Evolutionary conservation across 2,329 filamentous ascomycete species (phyloP).

Genomic region (Pochonia chlamydosporia): DNA sequence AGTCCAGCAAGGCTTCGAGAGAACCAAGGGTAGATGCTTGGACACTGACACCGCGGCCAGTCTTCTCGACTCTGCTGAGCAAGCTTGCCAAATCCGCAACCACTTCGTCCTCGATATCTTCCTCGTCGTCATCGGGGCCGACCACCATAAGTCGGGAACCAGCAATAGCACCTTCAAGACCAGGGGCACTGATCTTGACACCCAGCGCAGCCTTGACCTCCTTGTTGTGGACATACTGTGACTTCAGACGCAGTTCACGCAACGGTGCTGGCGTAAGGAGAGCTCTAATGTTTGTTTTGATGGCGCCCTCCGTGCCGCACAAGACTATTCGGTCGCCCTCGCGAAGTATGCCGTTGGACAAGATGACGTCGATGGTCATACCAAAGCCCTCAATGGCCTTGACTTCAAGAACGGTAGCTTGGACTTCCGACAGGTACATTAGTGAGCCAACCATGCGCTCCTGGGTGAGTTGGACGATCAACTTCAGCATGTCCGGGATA

Average conservation of each 20-base stretch:
- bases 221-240: conserved; percentile 97
- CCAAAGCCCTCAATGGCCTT: conserved; percentile 99
- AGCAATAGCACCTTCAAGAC: conserved; percentile 91
- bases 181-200: conserved; percentile 97
- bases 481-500: conserved; percentile 97
- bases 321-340: conserved; percentile 94
- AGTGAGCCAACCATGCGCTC: conserved; percentile 95
- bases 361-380: conserved; percentile 95
- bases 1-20: conserved; percentile 91
- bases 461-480: conserved; percentile 86
- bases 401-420: conserved; percentile 96
- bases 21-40: conserved; percentile 97
- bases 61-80: conserved; percentile 85
- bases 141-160: conserved; percentile 92
- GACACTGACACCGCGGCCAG: conserved; percentile 90
- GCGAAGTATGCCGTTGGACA: conserved; percentile 90
- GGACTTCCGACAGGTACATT: conserved; percentile 97
- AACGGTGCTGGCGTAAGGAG: conserved; percentile 88
- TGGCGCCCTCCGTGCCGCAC: conserved; percentile 94
- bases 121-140: conserved; percentile 91
- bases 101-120: conserved; percentile 93
- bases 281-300: conserved; percentile 91
- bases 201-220: conserved; percentile 96
- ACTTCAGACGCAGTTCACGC: conserved; percentile 92
- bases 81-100: conserved; percentile 90